Percentiles rank a stretch among this genome's conserved stretches.
Evolutionary conservation across 805 yeast species (phyloP).

Genomic region (Kodamaea nitidulidarum): DNA sequence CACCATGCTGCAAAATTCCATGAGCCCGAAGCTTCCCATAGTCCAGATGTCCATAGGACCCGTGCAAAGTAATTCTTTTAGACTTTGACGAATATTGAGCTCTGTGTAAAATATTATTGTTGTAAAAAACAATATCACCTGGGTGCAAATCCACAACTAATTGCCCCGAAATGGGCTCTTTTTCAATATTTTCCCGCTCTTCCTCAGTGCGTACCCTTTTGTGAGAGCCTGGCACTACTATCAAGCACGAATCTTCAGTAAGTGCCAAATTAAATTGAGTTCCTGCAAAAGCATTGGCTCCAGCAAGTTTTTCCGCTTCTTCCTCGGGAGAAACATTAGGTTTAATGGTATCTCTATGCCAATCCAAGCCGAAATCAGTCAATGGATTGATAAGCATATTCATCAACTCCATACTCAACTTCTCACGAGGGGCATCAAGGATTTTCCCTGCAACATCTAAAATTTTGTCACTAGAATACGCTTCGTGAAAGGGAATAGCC

Average conservation of each 20-base stretch:
- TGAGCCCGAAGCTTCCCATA: constrained; percentile 42
- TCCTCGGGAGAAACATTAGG: constrained; percentile 45
- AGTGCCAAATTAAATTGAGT: constrained; percentile 50
- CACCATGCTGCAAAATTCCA: constrained; percentile 53
- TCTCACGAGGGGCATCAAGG: constrained; percentile 32
- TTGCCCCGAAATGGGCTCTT: constrained; percentile 37
- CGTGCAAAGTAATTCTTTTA: constrained; percentile 46
- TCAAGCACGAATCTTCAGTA: constrained; percentile 43
- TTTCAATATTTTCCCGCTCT: constrained; percentile 40
- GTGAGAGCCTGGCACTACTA: constrained; percentile 48
- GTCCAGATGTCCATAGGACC: constrained; percentile 44
- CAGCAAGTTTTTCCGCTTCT: constrained; percentile 37
- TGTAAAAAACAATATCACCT: constrained; percentile 50
- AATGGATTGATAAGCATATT: constrained; percentile 52
- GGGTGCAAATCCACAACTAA: constrained; percentile 40
- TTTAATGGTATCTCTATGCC: constrained; percentile 51
- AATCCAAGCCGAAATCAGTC: constrained; percentile 49
- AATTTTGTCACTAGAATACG: constrained; percentile 37
- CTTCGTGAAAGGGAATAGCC: constrained; percentile 35
- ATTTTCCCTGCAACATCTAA: constrained; percentile 40
- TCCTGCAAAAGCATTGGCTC: constrained; percentile 41
- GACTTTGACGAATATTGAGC: constrained; percentile 38
- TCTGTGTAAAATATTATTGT: constrained; percentile 47
- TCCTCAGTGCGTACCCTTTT: constrained; percentile 41
- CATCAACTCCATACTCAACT: constrained; percentile 45